Percentiles rank a stretch among this genome's conserved stretches.
These are phyloP conservation scores for Lachancea quebecensis DNA, from an alignment of 805 yeast genomes.

Conservation along the genomic window DNA sequence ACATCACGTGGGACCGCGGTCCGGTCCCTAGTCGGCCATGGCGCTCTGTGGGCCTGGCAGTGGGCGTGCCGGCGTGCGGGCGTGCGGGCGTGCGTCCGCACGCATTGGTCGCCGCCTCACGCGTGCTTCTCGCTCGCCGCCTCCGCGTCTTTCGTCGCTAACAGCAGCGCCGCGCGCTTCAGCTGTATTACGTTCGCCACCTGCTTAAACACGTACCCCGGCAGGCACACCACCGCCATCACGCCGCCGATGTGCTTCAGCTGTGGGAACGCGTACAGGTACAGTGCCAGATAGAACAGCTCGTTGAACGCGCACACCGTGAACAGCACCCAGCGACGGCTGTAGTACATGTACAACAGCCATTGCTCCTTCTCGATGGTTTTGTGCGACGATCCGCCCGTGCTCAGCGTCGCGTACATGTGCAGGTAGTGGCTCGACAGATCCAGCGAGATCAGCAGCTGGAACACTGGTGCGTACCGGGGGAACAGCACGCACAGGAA, in stretches of 20 bases:
- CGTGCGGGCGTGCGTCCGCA: neutral
- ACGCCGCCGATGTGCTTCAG: slow-evolving; percentile 54
- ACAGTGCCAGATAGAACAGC: slow-evolving; percentile 82
- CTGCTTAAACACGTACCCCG: slow-evolving; percentile 89
- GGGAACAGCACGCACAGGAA: slow-evolving; percentile 80
- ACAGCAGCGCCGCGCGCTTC: slow-evolving; percentile 71
- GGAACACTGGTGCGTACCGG: slow-evolving; percentile 49
- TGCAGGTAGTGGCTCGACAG: slow-evolving; percentile 96
- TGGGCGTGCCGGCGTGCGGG: neutral
- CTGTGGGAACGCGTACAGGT: slow-evolving; percentile 56
- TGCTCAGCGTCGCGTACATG: slow-evolving; percentile 86
- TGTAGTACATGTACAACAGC: slow-evolving; percentile 79
- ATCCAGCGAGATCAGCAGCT: slow-evolving; percentile 74
- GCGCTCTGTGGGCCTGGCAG: neutral
- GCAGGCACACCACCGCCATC: slow-evolving; percentile 56
- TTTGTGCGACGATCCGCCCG: slow-evolving; percentile 81
- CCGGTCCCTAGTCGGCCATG: no score
- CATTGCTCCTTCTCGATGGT: slow-evolving; percentile 64
- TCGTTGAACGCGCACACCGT: slow-evolving; percentile 91
- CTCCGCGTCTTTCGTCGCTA: slow-evolving; percentile 65
- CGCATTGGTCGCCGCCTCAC: neutral
- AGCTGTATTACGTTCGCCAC: slow-evolving; percentile 82
- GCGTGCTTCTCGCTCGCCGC: slow-evolving; percentile 22
- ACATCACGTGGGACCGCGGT: no score
- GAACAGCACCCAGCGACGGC: slow-evolving; percentile 76